Evolutionary conservation across 257 asterid species (phyloP).

Genomic region (Galeopsis tetrahit): DNA sequence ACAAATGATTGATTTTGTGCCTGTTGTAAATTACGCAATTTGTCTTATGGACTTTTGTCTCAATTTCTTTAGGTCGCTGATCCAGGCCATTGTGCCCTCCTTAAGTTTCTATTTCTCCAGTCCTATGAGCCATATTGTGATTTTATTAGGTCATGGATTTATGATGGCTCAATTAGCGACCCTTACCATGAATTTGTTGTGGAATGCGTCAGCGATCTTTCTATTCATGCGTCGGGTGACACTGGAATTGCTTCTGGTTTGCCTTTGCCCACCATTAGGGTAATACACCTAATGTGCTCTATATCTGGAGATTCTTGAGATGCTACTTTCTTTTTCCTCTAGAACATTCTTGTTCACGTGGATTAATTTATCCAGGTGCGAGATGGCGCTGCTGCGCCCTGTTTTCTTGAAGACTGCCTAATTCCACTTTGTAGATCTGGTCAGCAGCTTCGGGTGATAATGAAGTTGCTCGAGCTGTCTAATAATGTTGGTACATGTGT

Average conservation of each 20-base stretch:
- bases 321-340: constrained; percentile 31
- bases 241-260: constrained; percentile 48
- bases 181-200: constrained; percentile 84
- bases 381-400: constrained; percentile 81
- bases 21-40: constrained; percentile 24
- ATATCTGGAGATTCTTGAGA: constrained; percentile 35
- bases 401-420: constrained; percentile 79
- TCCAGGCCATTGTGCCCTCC: constrained; percentile 77
- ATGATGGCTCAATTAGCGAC: constrained; percentile 78
- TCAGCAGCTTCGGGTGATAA: constrained; percentile 93
- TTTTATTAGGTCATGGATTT: constrained; percentile 94
- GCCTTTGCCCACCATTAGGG: constrained; percentile 74
- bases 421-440: constrained; percentile 92
- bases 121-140: constrained; percentile 86
- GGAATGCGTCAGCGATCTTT: constrained; percentile 51
- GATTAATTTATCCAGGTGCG: constrained; percentile 60
- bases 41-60: constrained; percentile 28
- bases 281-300: constrained; percentile 45
- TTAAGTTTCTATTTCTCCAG: constrained; percentile 85
- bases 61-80: constrained; percentile 69
- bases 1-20: constrained; percentile 9
- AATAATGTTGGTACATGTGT: constrained; percentile 53
- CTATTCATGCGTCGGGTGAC: constrained; percentile 40
- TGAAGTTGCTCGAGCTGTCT: constrained; percentile 80
- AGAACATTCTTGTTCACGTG: constrained; percentile 36